phyloP scores from a whole-genome alignment of 805 yeast genomes.

The Torulaspora franciscae region DNA sequence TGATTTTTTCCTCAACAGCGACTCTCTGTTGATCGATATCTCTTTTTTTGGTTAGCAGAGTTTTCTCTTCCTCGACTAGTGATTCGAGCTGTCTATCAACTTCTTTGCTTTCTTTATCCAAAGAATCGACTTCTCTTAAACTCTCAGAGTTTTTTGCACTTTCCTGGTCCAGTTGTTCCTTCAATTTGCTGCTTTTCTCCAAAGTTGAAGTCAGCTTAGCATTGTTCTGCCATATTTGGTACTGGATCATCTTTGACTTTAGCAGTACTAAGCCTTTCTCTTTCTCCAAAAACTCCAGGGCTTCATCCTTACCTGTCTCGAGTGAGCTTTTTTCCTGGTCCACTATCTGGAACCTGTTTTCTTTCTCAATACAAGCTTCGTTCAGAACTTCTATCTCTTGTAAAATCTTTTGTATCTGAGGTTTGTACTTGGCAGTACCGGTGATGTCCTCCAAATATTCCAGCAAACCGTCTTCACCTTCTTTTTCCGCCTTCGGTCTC shows the following conservation, averaged over 20 bases:
- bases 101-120: conserved; percentile 31
- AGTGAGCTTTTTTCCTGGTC: conserved; percentile 64
- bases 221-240: conserved; percentile 40
- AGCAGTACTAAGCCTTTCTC: conserved; percentile 58
- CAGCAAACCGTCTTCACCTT: conserved; percentile 85
- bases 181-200: conserved; percentile 38
- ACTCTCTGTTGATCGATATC: conserved; percentile 53
- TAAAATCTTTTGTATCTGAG: conserved; percentile 60
- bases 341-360: conserved; percentile 71
- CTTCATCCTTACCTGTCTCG: conserved; percentile 62
- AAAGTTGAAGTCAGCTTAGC: conserved; percentile 39
- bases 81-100: conserved; percentile 22
- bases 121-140: conserved; percentile 36
- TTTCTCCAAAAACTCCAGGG: conserved; percentile 55
- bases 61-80: conserved; percentile 32
- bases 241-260: conserved; percentile 55
- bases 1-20: conserved; percentile 69
- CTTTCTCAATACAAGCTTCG: conserved; percentile 76
- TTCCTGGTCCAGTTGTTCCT: conserved; percentile 43
- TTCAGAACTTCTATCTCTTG: conserved; percentile 66
- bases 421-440: conserved; percentile 85
- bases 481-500: conserved; percentile 95
- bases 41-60: conserved; percentile 27
- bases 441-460: conserved; percentile 96
- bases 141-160: conserved; percentile 40